Percentiles rank a stretch among this genome's conserved stretches.
phyloP scores from a whole-genome alignment of 2,329 filamentous ascomycete genomes.

The Parastagonospora avenae region DNA sequence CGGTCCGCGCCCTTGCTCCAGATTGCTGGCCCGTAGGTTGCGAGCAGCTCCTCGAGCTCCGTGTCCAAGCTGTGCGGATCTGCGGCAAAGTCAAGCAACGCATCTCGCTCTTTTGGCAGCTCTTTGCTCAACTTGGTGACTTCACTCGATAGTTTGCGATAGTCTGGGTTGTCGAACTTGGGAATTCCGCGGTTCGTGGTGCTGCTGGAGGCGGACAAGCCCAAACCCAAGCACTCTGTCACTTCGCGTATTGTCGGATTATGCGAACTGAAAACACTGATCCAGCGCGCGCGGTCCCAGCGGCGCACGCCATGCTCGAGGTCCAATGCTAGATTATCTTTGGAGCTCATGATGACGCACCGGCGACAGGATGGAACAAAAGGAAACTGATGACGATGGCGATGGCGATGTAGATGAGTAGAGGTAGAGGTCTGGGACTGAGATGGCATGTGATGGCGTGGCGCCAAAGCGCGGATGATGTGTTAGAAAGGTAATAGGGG shows the following conservation, averaged over 20 bases:
- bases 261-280: constrained; percentile 45
- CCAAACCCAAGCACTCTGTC: constrained; percentile 43
- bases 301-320: constrained; percentile 38
- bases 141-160: constrained; percentile 43
- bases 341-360: constrained; percentile 40
- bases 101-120: constrained; percentile 44
- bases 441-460: constrained; percentile 25
- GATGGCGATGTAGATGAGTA: not conserved
- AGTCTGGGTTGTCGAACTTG: constrained; percentile 47
- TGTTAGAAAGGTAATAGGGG: constrained; percentile 35
- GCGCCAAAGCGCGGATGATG: constrained; percentile 24
- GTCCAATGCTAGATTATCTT: constrained; percentile 37
- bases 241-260: constrained; percentile 46
- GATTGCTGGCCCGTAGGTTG: constrained; percentile 39
- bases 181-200: constrained; percentile 46
- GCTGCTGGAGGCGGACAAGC: constrained; percentile 40
- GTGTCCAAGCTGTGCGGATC: constrained; percentile 36
- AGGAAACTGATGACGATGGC: constrained; percentile 12
- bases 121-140: constrained; percentile 44
- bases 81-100: constrained; percentile 44
- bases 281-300: constrained; percentile 44
- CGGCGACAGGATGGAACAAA: constrained; percentile 13
- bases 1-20: constrained; percentile 44
- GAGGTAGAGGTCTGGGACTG: constrained; percentile 9
- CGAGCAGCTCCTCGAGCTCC: constrained; percentile 42